Base-by-base conservation (phyloP, 768 basidiomycete genomes). In the Auricularia sp. region DNA sequence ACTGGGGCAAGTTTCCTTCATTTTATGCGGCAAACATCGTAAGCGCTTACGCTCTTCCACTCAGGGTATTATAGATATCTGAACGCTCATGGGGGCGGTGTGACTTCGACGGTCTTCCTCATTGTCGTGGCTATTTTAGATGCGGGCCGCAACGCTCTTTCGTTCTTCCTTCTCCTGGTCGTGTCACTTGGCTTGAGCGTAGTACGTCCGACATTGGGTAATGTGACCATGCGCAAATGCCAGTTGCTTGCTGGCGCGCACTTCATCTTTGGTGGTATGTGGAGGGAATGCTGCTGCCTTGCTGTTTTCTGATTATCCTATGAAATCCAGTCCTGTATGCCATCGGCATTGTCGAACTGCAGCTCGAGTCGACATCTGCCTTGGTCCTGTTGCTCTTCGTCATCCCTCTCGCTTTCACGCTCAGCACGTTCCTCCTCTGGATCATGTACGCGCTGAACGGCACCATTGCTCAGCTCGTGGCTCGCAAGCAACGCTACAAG, bases 361-460 rank as follows among this genome's bases (percentile, higher is more conserved):
- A 93, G 69, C 80, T 98, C 39, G 94, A 98, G 74, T 90, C 89
- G 24, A 93, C 94, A 0, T 92, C 93, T 7, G 89, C 90, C 0
- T 78, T 96, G 63, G 74, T 92, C 62, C 82, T 97, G 34, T 78
- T 99, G 67, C 73, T 97, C 69, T 94, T 98, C 73, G 90, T 98
- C 67, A 87, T 98, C 66, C 97, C 97, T 4, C 80, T 99, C 61
- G 92, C 96, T 1, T 89, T 98, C 76, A 94, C 94, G 1, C 81
- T 99, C n/a, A 96, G 94, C 65, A 88, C 88, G 1, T 99, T 98
- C 80, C 82, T 99, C 33, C 81, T 96, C 68, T 98, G 96, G 96
- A 98, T 96, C 62, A 84, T 96, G 78, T 89, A 94, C 73, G 84
- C 90, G 11, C 78, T 97, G 61, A 94, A 93, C 70, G 87, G 93